A percentile compares a stretch with the other conserved stretches of the same genome.
Evolutionary conservation across 257 asterid genomes (phyloP).

Genomic region (Solanum bulbocastanum): DNA sequence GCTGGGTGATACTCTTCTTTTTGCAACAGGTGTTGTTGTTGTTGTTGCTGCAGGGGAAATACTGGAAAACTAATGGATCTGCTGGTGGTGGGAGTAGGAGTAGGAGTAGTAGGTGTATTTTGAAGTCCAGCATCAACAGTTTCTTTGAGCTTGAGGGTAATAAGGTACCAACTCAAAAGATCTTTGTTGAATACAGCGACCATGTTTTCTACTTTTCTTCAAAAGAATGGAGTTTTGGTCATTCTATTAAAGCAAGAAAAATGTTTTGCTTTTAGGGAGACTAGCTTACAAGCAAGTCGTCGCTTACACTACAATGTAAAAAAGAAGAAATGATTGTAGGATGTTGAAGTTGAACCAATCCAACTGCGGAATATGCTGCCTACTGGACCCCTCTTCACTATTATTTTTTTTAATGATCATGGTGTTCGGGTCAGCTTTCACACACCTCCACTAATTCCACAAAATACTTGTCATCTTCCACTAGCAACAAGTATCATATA

Average conservation of each 20-base stretch:
- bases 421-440: background rate
- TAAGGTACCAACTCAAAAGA: slow-evolving; percentile 83
- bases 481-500: too few species aligned
- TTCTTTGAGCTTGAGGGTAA: slow-evolving; percentile 78
- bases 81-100: slow-evolving; percentile 18
- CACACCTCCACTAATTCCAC: background rate
- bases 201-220: slow-evolving; percentile 12
- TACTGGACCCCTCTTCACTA: background rate
- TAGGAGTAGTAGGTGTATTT: slow-evolving; percentile 14
- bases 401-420: background rate
- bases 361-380: slow-evolving; percentile 9
- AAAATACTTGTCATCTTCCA: background rate
- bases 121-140: slow-evolving; percentile 52
- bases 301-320: background rate
- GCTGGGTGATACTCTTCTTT: slow-evolving; percentile 13
- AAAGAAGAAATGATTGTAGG: slow-evolving; percentile 3
- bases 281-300: background rate
- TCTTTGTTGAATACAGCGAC: slow-evolving; percentile 89
- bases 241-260: background rate
- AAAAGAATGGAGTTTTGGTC: background rate
- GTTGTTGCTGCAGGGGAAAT: background rate
- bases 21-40: background rate
- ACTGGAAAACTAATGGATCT: slow-evolving; percentile 31
- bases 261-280: background rate
- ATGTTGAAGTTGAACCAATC: slow-evolving; percentile 24